Conservation (phyloP, 108 stramenopile genomes). For the Skeletonema menzelii region DNA sequence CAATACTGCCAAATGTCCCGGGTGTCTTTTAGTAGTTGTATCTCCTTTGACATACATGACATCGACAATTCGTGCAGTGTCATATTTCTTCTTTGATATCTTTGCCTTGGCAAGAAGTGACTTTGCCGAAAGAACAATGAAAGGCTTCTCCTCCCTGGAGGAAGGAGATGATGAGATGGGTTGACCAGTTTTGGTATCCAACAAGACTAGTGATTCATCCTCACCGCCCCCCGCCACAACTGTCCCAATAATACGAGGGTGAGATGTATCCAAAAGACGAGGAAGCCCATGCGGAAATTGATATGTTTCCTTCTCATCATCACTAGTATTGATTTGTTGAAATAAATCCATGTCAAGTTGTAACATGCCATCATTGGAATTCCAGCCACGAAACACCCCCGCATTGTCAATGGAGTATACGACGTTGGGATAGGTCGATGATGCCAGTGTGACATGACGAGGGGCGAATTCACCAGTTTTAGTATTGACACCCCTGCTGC, state of each 20-base stretch:
- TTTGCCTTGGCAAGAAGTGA: slow-evolving; percentile 13
- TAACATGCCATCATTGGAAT: slow-evolving; percentile 35
- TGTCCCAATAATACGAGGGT: slow-evolving; percentile 4
- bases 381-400: slow-evolving; percentile 60
- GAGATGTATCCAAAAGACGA: slow-evolving; percentile 4
- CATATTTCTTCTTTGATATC: slow-evolving; percentile 4
- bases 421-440: background rate
- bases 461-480: background rate
- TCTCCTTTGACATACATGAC: background rate
- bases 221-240: background rate
- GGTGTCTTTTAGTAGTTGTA: background rate
- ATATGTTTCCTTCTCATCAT: background rate
- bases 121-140: slow-evolving; percentile 13
- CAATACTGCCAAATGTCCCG: slow-evolving; percentile 13
- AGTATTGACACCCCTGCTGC: background rate
- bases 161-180: slow-evolving; percentile 6
- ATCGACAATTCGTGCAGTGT: slow-evolving; percentile 16
- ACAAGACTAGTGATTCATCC: slow-evolving; percentile 12
- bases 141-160: background rate
- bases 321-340: background rate
- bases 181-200: background rate
- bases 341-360: slow-evolving; percentile 46
- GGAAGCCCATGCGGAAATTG: background rate
- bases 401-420: slow-evolving; percentile 57
- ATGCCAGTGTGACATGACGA: slow-evolving; percentile 30